Base-by-base conservation (phyloP, 164 flowering plant genomes). In the Paratinospora sagittata region DNA sequence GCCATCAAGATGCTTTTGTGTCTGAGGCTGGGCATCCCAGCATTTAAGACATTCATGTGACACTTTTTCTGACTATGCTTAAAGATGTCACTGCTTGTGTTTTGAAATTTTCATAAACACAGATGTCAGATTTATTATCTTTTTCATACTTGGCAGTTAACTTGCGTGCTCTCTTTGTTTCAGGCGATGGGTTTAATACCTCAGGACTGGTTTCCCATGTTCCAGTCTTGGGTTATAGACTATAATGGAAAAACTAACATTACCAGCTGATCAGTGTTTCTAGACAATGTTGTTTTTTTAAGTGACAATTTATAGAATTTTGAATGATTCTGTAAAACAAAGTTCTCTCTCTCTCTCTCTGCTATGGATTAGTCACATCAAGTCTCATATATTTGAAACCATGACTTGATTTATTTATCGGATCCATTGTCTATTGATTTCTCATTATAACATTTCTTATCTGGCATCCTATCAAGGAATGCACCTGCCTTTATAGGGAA, bases 11-110 rank as follows among this genome's bases (percentile, higher is more conserved):
- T 49, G 14, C n/a, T n/a, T 17, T 14, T 49, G 57, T 49, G 57
- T 17, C 57, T 49, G 17, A 49, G 57, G 57, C 16, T 49, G 57
- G 57, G 1, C 57, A 49, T 14, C 16, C 57, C 19, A 49, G 57
- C 57, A 49, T 49, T 49, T 49, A 49, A 49, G 57, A 49, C 57
- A 49, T 49, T 49, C 57, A 49, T 49, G 57, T 49, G 57, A 49
- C 57, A 17, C 57, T 14, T 49, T 49, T 49, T 47, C 2, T 12
- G 57, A 49, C 57, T 1, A 17, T 49, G 21, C 57, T 49, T 49
- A 17, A 13, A 49, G 57, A 10, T 49, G 57, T 13, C 19, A 49
- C 57, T 49, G 4, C 57, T 17, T 49, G 1, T 49, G 14, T 49
- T 49, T 49, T 49, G 57, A 13, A 19, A 49, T 49, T 49, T 49